Conservation (phyloP, 129 eudicot genomes). For the Ambrosia artemisiifolia region DNA sequence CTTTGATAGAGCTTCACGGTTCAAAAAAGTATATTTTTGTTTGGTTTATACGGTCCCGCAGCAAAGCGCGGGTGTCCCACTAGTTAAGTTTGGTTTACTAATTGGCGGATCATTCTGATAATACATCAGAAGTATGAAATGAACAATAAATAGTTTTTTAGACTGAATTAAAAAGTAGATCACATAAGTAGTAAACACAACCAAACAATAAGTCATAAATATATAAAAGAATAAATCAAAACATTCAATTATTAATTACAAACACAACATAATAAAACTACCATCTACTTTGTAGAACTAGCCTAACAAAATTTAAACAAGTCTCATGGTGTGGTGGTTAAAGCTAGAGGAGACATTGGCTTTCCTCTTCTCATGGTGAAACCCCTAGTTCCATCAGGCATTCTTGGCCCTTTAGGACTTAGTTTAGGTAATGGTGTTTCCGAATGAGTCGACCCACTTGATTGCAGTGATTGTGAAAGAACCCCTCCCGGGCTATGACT, state of each 20-base stretch:
- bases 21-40: too few relatives aligned
- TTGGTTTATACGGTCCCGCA: too few relatives aligned
- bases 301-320: constrained; percentile 15
- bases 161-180: too few relatives aligned
- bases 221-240: constrained; percentile 17
- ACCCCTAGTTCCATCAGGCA: too few relatives aligned
- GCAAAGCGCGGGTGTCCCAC: too few relatives aligned
- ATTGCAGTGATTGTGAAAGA: constrained; percentile 41
- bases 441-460: constrained; percentile 17
- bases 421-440: constrained; percentile 35
- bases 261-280: constrained; percentile 11
- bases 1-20: too few relatives aligned
- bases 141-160: too few relatives aligned
- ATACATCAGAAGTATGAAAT: too few relatives aligned
- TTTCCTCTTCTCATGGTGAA: constrained; percentile 97
- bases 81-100: too few relatives aligned
- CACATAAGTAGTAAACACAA: constrained; percentile 2
- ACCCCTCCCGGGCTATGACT: constrained; percentile 57
- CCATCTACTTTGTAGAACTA: constrained; percentile 21
- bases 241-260: constrained; percentile 11
- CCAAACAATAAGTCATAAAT: constrained; percentile 5
- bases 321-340: constrained; percentile 21
- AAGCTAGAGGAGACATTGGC: constrained; percentile 43
- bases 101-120: too few relatives aligned
- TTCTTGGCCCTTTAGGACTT: constrained; percentile 75